Conservation (phyloP, 192 early-diverging fungal species). For the Umbelopsis vinacea region DNA sequence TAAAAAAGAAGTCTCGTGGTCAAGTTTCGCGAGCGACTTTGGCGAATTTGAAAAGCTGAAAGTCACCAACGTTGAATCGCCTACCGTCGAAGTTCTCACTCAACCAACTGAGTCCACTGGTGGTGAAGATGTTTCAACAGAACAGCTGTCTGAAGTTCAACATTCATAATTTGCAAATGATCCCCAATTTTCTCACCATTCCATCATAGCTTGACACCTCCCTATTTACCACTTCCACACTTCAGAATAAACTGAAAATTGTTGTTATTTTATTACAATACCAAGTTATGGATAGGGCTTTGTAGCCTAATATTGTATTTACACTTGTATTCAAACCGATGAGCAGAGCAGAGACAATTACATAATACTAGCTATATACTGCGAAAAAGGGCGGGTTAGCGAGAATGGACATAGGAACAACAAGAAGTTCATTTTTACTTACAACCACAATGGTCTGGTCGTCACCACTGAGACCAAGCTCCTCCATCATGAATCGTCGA, state of each 20-base stretch:
- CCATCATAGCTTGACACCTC: background rate
- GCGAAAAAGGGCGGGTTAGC: background rate
- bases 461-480: conserved; percentile 31
- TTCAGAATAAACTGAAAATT: conserved; percentile 18
- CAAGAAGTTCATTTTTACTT: no score
- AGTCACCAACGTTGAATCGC: conserved; percentile 16
- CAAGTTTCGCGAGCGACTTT: conserved; percentile 26
- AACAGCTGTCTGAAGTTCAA: background rate
- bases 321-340: background rate
- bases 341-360: background rate
- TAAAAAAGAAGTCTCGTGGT: conserved; percentile 21
- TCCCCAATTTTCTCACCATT: background rate
- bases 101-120: background rate
- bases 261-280: conserved; percentile 20
- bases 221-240: background rate
- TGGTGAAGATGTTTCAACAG: background rate
- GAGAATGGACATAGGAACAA: no score
- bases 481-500: conserved; percentile 30
- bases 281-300: background rate
- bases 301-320: background rate
- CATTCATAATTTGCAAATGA: background rate
- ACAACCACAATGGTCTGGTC: conserved; percentile 43
- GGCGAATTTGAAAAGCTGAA: conserved; percentile 30
- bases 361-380: background rate
- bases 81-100: background rate